Evolutionary conservation across 257 asterid species (phyloP).

Genomic region (Gentiana dahurica): DNA sequence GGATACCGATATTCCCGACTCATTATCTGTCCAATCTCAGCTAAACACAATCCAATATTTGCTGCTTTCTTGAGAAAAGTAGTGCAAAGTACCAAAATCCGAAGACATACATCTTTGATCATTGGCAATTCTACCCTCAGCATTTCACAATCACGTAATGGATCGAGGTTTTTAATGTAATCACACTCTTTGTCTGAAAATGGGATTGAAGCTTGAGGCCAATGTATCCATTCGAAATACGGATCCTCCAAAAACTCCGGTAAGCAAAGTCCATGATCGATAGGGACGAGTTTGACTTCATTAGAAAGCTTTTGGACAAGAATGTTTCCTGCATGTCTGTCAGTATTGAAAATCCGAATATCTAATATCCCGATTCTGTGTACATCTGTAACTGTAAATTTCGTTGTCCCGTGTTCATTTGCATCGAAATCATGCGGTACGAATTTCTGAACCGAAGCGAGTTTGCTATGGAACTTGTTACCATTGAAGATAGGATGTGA

Average conservation of each 20-base stretch:
- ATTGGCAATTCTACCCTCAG: conserved; percentile 10
- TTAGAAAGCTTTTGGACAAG: conserved; percentile 9
- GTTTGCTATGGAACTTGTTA: conserved; percentile 6
- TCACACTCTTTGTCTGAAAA: conserved; percentile 9
- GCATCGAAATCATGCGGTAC: conserved; percentile 15
- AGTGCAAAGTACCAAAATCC: conserved; percentile 12
- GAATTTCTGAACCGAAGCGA: conserved; percentile 14
- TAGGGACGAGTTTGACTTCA: conserved; percentile 12
- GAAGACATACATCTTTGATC: conserved; percentile 15
- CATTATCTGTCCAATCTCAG: conserved; percentile 17
- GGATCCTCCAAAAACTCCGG: conserved; percentile 17
- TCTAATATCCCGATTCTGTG: conserved; percentile 16
- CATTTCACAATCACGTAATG: conserved; percentile 12
- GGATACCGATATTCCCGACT: conserved; percentile 5
- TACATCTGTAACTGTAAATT: conserved; percentile 10
- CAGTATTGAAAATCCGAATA: conserved; percentile 13
- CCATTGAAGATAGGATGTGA: conserved; percentile 15
- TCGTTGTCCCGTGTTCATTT: conserved; percentile 13
- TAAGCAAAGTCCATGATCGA: conserved; percentile 19
- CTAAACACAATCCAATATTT: conserved; percentile 11
- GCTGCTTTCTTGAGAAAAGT: conserved; percentile 15
- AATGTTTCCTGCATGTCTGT: conserved; percentile 16
- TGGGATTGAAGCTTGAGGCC: conserved; percentile 17
- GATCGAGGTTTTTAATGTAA: conserved; percentile 11
- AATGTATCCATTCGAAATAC: conserved; percentile 16